Evolutionary conservation across 768 basidiomycete species (phyloP).

Genomic region (Pleurotus citrinopileatus): DNA sequence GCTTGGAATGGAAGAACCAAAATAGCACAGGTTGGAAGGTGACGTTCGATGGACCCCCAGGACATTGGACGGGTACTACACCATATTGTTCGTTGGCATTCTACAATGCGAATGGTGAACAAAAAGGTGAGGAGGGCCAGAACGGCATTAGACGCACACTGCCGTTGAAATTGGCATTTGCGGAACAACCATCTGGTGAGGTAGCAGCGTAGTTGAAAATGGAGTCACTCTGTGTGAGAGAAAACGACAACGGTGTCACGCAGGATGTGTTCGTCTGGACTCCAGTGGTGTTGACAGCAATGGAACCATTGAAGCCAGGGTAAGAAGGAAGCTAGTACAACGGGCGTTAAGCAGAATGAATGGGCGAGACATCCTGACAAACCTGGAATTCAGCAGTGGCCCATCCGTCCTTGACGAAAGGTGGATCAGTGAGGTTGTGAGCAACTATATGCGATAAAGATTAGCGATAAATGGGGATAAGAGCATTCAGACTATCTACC

Average conservation of each 20-base stretch:
- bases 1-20: constrained; percentile 49
- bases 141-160: constrained; percentile 18
- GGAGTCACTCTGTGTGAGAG: constrained; percentile 14
- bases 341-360: background rate
- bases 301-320: constrained; percentile 46
- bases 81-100: constrained; percentile 46
- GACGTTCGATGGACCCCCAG: constrained; percentile 26
- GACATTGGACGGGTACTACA: constrained; percentile 36
- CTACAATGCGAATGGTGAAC: constrained; percentile 20
- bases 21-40: constrained; percentile 60
- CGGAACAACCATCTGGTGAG: constrained; percentile 48
- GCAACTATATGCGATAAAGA: constrained; percentile 20
- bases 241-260: constrained; percentile 30
- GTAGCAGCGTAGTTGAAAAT: constrained; percentile 38
- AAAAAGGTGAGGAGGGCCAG: background rate
- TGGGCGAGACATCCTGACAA: constrained; percentile 7
- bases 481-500: constrained; percentile 2
- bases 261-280: constrained; percentile 49
- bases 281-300: constrained; percentile 51
- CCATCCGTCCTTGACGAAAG: constrained; percentile 53
- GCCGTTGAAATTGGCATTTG: constrained; percentile 34
- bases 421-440: constrained; percentile 50
- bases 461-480: background rate
- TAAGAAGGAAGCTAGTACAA: constrained; percentile 40
- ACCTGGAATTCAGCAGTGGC: constrained; percentile 53